Conservation (phyloP, 176 grass and related monocot genomes). For the Poa pratensis region DNA sequence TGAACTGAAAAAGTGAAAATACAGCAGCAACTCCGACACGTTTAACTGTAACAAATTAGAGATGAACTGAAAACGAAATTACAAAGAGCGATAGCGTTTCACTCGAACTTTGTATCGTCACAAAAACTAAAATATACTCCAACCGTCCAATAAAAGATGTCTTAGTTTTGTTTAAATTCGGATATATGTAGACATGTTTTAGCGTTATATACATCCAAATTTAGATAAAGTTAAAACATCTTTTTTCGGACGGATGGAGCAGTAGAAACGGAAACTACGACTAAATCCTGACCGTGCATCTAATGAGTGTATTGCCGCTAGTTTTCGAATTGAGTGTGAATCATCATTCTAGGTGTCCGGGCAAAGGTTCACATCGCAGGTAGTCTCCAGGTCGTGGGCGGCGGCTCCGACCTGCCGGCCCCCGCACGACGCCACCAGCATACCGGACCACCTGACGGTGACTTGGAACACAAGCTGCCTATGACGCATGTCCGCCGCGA, state of each 20-base stretch:
- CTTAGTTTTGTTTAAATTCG: too few relatives aligned
- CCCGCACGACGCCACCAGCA: background rate
- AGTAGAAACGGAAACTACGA: too few relatives aligned
- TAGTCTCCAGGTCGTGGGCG: background rate
- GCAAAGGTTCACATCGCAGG: background rate
- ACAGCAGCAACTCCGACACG: background rate
- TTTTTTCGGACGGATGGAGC: too few relatives aligned
- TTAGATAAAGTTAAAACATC: too few relatives aligned
- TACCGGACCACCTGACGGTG: background rate
- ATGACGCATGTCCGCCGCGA: background rate
- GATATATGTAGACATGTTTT: too few relatives aligned
- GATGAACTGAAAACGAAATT: background rate
- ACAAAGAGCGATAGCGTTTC: background rate
- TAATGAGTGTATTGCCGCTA: background rate
- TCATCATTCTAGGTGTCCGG: background rate
- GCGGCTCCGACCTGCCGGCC: background rate
- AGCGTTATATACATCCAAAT: too few relatives aligned
- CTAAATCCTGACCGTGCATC: too few relatives aligned
- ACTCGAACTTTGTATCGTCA: background rate
- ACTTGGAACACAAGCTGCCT: background rate
- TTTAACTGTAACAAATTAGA: background rate
- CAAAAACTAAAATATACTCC: background rate
- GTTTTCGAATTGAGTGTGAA: background rate
- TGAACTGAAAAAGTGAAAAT: too few relatives aligned
- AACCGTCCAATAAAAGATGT: too few relatives aligned